Evolutionary conservation across 441 rosid genomes (phyloP).

Genomic region (Pelargonium cotyledonis): DNA sequence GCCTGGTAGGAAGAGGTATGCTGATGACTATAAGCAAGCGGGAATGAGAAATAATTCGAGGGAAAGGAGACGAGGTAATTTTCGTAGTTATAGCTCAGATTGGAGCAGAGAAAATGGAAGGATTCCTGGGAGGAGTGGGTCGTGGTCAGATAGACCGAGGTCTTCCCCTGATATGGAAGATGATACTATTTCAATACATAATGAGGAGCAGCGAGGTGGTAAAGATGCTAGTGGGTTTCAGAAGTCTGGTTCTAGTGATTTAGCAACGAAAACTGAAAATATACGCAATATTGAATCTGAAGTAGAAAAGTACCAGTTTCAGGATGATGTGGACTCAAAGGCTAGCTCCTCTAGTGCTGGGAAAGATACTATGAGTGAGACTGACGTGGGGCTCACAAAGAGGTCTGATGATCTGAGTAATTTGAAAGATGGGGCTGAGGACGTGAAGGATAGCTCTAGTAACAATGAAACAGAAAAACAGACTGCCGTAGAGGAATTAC

Average conservation of each 20-base stretch:
- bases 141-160: constrained; percentile 61
- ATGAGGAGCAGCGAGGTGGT: constrained; percentile 51
- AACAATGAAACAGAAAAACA: constrained; percentile 39
- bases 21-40: constrained; percentile 48
- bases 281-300: constrained; percentile 47
- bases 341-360: constrained; percentile 41
- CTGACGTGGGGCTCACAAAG: constrained; percentile 45
- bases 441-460: constrained; percentile 29
- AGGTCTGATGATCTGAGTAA: constrained; percentile 28
- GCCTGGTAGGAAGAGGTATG: constrained; percentile 51
- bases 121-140: constrained; percentile 46
- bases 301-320: constrained; percentile 31
- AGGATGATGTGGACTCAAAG: constrained; percentile 50
- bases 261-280: constrained; percentile 42
- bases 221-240: constrained; percentile 51
- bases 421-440: constrained; percentile 36
- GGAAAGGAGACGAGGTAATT: constrained; percentile 61
- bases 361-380: constrained; percentile 31
- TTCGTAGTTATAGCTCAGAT: constrained; percentile 45
- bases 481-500: constrained; percentile 30
- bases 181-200: constrained; percentile 42
- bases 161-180: constrained; percentile 46
- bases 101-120: constrained; percentile 47
- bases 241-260: constrained; percentile 38
- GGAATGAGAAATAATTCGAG: constrained; percentile 44